A percentile compares a stretch with the other conserved stretches of the same genome.
These are phyloP conservation scores for Jamesozyma rosinii DNA, from an alignment of 805 yeast genomes.

Conservation along the genomic window DNA sequence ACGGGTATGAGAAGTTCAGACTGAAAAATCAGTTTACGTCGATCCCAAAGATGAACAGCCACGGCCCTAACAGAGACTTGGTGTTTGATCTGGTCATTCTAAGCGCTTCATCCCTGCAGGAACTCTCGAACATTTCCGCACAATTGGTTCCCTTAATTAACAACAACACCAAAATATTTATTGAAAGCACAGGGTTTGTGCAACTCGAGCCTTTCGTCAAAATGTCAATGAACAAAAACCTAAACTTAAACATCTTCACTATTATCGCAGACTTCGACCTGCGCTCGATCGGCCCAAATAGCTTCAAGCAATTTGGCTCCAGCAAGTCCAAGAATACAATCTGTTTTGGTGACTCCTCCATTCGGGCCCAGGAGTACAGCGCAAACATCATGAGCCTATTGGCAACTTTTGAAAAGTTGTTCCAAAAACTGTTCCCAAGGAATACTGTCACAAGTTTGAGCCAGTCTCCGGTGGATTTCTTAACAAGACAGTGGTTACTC, in stretches of 20 bases:
- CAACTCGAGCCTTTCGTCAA: conserved; percentile 62
- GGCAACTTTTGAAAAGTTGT: conserved; percentile 26
- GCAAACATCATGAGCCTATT: conserved; percentile 15
- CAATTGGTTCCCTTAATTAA: conserved; percentile 33
- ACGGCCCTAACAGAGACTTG: conserved; percentile 3
- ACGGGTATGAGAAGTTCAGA: conserved; percentile 22
- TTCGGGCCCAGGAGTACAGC: conserved; percentile 13
- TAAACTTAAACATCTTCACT: conserved; percentile 39
- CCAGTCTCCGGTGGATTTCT: conserved; percentile 38
- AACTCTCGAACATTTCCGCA: conserved; percentile 36
- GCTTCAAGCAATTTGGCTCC: conserved; percentile 26
- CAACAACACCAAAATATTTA: conserved; percentile 42
- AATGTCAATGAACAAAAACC: conserved; percentile 34
- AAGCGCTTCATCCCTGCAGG: conserved; percentile 44
- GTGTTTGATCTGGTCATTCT: conserved; percentile 39
- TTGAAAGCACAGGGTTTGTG: conserved; percentile 65
- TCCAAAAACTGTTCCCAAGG: conserved; percentile 25
- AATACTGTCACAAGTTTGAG: conserved; percentile 34
- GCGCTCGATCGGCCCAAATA: conserved; percentile 31
- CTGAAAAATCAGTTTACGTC: conserved; percentile 24
- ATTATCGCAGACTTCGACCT: conserved; percentile 57
- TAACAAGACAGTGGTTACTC: conserved; percentile 75
- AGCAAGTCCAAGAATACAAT: conserved; percentile 35
- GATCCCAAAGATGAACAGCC: conserved; percentile 10
- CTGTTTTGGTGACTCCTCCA: conserved; percentile 32